Conservation (phyloP, 192 early-diverging fungal species). For the Entophlyctis luteolus region DNA sequence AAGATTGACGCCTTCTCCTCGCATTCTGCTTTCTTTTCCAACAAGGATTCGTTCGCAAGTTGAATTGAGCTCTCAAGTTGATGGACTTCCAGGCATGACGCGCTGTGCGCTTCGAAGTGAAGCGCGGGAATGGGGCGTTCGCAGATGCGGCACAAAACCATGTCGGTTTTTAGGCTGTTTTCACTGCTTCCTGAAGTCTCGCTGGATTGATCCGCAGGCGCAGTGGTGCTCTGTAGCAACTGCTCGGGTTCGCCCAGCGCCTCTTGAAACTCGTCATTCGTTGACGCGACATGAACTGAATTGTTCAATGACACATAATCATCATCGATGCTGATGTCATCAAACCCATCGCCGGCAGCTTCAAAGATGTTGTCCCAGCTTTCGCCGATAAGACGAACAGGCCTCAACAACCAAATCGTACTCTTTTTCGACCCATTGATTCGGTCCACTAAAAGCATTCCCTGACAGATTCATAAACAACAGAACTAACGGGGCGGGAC, state of each 20-base stretch:
- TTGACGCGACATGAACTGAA: background rate
- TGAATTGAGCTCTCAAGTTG: slow-evolving; percentile 71
- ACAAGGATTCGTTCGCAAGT: slow-evolving; percentile 69
- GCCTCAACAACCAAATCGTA: slow-evolving; percentile 76
- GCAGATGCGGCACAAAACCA: slow-evolving; percentile 73
- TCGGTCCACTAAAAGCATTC: slow-evolving; percentile 75
- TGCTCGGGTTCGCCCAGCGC: background rate
- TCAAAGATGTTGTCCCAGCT: slow-evolving; percentile 41
- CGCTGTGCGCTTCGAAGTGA: slow-evolving; percentile 72
- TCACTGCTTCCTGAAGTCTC: background rate
- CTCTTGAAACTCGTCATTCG: background rate
- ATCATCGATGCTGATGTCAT: slow-evolving; percentile 21
- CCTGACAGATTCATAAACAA: slow-evolving; percentile 27
- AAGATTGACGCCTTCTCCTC: slow-evolving; percentile 32
- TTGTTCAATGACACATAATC: slow-evolving; percentile 7
- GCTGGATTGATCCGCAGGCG: background rate
- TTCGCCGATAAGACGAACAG: slow-evolving; percentile 48
- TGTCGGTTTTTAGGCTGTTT: slow-evolving; percentile 30
- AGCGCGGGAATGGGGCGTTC: slow-evolving; percentile 66
- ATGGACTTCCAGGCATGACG: slow-evolving; percentile 68
- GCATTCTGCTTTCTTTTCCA: slow-evolving; percentile 52
- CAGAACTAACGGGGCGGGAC: background rate
- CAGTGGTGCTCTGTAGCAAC: background rate
- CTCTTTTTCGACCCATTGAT: slow-evolving; percentile 59
- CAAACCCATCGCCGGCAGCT: slow-evolving; percentile 16